phyloP scores from a whole-genome alignment of 345 rosid species.

The Orychophragmus violaceus region DNA sequence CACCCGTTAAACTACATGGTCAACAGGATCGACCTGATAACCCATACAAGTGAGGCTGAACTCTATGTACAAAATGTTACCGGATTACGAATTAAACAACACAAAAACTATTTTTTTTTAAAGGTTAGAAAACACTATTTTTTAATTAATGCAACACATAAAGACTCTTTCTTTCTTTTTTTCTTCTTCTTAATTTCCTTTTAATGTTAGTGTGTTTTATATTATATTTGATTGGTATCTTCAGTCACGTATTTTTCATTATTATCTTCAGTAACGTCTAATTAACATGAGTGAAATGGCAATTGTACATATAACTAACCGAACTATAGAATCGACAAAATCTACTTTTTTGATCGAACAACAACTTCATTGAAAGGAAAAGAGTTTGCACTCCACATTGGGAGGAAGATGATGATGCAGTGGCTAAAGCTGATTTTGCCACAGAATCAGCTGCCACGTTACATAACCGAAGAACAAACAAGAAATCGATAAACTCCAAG shows the following conservation, averaged over 20 bases:
- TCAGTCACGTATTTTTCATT: neutral
- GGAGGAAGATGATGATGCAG: too few species aligned
- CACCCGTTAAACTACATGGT: constrained; percentile 29
- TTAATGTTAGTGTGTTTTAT: neutral
- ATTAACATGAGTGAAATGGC: neutral
- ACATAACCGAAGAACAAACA: too few species aligned
- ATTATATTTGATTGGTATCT: neutral
- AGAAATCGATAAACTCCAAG: too few species aligned
- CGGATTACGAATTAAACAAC: constrained; percentile 17
- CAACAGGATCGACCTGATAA: constrained; percentile 9
- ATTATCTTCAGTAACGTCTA: neutral
- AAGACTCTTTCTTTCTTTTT: neutral
- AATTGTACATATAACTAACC: neutral
- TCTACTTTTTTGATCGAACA: too few species aligned
- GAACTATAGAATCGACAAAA: neutral
- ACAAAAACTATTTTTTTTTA: too few species aligned
- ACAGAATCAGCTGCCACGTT: too few species aligned
- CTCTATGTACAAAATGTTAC: constrained; percentile 22
- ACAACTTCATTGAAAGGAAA: too few species aligned
- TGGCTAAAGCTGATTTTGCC: too few species aligned
- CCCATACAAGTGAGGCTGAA: constrained; percentile 40
- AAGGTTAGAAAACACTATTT: neutral
- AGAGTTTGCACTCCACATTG: too few species aligned
- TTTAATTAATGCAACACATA: neutral
- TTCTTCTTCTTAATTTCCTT: neutral